Conservation (phyloP, 192 early-diverging fungal species). For the Chytriomyces sp. region DNA sequence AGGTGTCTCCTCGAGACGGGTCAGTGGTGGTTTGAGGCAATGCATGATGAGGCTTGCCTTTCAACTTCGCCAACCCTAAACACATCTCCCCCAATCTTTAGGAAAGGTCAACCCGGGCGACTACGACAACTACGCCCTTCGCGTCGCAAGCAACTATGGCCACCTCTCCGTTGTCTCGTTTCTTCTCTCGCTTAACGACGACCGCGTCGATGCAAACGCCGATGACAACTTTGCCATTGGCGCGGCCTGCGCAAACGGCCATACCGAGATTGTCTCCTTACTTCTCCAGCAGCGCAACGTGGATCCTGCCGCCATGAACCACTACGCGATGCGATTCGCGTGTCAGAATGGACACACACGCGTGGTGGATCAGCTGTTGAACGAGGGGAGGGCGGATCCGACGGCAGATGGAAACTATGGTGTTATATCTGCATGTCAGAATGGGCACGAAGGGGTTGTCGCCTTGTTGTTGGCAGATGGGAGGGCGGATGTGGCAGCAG, state of each 20-base stretch:
- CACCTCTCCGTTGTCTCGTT: not conserved
- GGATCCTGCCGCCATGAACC: not conserved
- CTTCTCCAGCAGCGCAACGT: not conserved
- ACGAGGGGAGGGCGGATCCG: not conserved
- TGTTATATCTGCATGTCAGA: not conserved
- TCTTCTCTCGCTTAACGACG: too few species aligned
- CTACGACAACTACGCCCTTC: not conserved
- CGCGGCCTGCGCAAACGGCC: not conserved
- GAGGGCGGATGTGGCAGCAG: not conserved
- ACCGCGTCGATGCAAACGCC: not conserved
- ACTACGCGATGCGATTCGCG: constrained; percentile 11
- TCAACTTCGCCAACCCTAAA: too few species aligned
- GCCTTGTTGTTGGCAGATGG: not conserved
- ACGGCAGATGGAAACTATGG: not conserved
- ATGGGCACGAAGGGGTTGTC: constrained; percentile 3
- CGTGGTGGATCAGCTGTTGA: constrained; percentile 9
- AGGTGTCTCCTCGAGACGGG: too few species aligned
- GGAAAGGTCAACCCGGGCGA: not conserved
- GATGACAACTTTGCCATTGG: constrained; percentile 12
- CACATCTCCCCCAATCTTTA: too few species aligned
- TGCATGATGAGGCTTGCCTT: too few species aligned
- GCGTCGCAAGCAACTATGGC: not conserved
- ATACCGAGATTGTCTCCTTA: not conserved
- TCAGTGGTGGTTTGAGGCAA: too few species aligned
- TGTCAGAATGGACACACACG: constrained; percentile 8